A percentile compares a stretch with the other conserved stretches of the same genome.
Conservation (phyloP, 2,329 filamentous ascomycete genomes). For the Cordyceps tenuipes region DNA sequence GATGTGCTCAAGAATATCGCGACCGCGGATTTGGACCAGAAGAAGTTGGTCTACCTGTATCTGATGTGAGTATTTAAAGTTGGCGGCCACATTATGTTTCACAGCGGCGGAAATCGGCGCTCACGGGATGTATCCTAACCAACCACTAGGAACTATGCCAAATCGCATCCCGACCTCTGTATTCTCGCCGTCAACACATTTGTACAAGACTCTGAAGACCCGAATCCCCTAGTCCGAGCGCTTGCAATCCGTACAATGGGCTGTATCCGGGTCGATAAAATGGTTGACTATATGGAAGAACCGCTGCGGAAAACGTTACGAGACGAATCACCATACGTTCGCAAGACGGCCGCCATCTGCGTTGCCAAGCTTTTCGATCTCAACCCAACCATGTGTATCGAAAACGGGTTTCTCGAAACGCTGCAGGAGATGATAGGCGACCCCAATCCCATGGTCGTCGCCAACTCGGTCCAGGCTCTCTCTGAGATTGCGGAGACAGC, state of each 20-base stretch:
- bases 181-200: slow-evolving; percentile 99
- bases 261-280: slow-evolving; percentile 96
- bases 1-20: slow-evolving; percentile 99
- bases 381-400: slow-evolving; percentile 84
- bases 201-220: slow-evolving; percentile 97
- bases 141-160: slow-evolving; percentile 82
- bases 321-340: slow-evolving; percentile 96
- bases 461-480: slow-evolving; percentile 90
- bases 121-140: slow-evolving; percentile 1
- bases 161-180: slow-evolving; percentile 95
- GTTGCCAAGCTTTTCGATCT: slow-evolving; percentile 97
- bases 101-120: too few species aligned
- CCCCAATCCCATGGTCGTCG: slow-evolving; percentile 97
- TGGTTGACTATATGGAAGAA: slow-evolving; percentile 99
- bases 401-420: slow-evolving; percentile 91
- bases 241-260: slow-evolving; percentile 97
- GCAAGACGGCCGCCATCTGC: slow-evolving; percentile 95
- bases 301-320: slow-evolving; percentile 89
- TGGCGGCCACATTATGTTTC: not conserved
- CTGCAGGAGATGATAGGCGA: slow-evolving; percentile 95
- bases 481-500: slow-evolving; percentile 86
- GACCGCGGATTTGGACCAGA: slow-evolving; percentile 88
- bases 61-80: slow-evolving; percentile 62
- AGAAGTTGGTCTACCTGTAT: slow-evolving; percentile 98
- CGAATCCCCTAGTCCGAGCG: slow-evolving; percentile 89